Evolutionary conservation across 2,329 filamentous ascomycete species (phyloP).

Genomic region (Claviceps sorghi): DNA sequence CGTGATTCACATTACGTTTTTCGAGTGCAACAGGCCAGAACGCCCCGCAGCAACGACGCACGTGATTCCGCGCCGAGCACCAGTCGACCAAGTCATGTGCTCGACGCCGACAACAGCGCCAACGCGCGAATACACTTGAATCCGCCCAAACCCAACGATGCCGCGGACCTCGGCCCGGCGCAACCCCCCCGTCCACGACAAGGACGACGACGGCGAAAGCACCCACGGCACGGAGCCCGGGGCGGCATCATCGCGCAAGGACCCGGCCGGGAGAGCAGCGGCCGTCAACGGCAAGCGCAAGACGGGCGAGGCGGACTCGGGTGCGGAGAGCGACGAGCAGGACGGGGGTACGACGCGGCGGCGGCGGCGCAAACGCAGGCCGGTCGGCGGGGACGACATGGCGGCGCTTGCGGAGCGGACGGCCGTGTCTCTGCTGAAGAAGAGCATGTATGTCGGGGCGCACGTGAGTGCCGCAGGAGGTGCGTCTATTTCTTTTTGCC

Average conservation of each 20-base stretch:
- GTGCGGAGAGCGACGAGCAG: conserved; percentile 7
- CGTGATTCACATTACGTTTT: no score
- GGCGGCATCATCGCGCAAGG: no score
- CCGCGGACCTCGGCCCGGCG: conserved; percentile 20
- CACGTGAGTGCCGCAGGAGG: conserved; percentile 86
- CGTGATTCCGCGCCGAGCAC: conserved; percentile 9
- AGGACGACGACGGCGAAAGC: conserved; percentile 10
- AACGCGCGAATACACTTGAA: no score
- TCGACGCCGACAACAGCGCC: no score
- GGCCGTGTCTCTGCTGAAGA: conserved; percentile 44
- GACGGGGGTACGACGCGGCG: conserved; percentile 24
- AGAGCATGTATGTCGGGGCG: conserved; percentile 70
- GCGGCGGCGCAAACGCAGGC: conserved; percentile 17
- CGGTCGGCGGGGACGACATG: conserved; percentile 19
- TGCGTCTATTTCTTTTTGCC: conserved; percentile 21
- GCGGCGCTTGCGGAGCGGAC: conserved; percentile 60
- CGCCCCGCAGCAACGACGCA: conserved; percentile 3
- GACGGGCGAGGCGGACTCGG: conserved; percentile 2
- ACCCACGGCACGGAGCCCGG: no score
- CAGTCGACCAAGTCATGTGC: no score
- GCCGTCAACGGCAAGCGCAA: conserved; percentile 9
- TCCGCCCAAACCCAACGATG: conserved; percentile 15
- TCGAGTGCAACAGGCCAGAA: no score
- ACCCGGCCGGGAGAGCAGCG: conserved; percentile 4
- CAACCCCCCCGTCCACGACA: conserved; percentile 17